These are phyloP conservation scores for Fusarium multiceps DNA, from an alignment of 2,329 filamentous ascomycete genomes.

Conservation along the genomic window DNA sequence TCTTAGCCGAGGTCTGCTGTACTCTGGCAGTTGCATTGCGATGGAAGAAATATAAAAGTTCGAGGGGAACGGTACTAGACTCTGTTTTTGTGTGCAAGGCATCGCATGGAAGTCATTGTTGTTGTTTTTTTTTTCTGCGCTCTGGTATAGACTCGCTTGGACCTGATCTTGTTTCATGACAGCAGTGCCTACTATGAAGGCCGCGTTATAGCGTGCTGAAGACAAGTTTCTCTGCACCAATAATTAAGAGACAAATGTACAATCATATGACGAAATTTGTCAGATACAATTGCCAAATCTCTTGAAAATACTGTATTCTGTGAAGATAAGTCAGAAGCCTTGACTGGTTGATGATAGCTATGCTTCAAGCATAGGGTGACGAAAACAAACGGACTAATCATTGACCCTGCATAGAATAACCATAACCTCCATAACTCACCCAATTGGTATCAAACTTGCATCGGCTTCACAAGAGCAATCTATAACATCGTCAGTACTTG, in stretches of 20 bases:
- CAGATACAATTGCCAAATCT: neutral
- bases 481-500: neutral
- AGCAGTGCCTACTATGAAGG: neutral
- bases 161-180: conserved; percentile 19
- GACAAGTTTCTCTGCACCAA: conserved; percentile 1
- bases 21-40: conserved; percentile 35
- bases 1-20: conserved; percentile 9
- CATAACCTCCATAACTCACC: neutral
- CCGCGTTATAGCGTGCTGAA: neutral
- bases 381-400: neutral
- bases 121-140: conserved; percentile 9
- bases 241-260: neutral
- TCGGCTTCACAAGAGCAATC: neutral
- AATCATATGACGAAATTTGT: neutral
- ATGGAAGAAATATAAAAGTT: conserved; percentile 37
- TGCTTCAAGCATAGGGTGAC: neutral
- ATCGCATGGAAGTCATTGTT: conserved; percentile 22
- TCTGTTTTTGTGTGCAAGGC: conserved; percentile 19
- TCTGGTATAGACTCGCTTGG: conserved; percentile 37
- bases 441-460: neutral
- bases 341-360: neutral
- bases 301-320: neutral
- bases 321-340: neutral
- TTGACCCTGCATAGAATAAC: neutral
- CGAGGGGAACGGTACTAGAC: conserved; percentile 32